Percentiles rank a stretch among this genome's conserved stretches.
Conservation (phyloP, 225 moss, liverwort and hornwort species). For the Antitrichia curtipendula region DNA sequence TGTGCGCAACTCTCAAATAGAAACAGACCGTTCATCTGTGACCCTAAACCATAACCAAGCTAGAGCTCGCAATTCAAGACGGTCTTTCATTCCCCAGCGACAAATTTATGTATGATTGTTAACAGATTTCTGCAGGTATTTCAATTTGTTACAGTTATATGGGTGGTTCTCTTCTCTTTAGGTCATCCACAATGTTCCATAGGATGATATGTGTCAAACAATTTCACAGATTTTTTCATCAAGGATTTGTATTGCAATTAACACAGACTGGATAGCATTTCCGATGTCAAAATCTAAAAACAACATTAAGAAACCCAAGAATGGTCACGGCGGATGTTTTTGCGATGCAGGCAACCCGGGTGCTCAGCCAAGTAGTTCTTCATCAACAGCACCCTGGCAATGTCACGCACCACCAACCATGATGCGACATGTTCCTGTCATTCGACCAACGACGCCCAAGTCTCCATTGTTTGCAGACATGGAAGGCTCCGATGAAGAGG, state of each 20-base stretch:
- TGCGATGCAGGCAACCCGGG: background rate
- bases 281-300: too few relatives aligned
- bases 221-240: background rate
- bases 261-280: background rate
- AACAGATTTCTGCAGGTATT: background rate
- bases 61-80: background rate
- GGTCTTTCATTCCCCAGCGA: background rate
- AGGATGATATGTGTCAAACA: background rate
- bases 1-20: too few relatives aligned
- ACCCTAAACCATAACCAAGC: background rate
- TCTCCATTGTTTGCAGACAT: constrained; percentile 74
- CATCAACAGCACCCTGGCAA: constrained; percentile 1
- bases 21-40: background rate
- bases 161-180: background rate
- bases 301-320: background rate
- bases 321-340: background rate
- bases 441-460: constrained; percentile 73
- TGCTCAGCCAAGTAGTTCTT: constrained; percentile 13
- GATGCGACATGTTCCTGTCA: constrained; percentile 41
- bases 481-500: constrained; percentile 95
- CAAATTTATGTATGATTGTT: background rate
- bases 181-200: background rate
- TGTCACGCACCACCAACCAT: constrained; percentile 24
- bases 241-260: too few relatives aligned
- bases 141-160: background rate